Percentiles rank a stretch among this genome's conserved stretches.
These are phyloP conservation scores for Bromus sterilis DNA, from an alignment of 176 grass and related monocot genomes.

Conservation along the genomic window DNA sequence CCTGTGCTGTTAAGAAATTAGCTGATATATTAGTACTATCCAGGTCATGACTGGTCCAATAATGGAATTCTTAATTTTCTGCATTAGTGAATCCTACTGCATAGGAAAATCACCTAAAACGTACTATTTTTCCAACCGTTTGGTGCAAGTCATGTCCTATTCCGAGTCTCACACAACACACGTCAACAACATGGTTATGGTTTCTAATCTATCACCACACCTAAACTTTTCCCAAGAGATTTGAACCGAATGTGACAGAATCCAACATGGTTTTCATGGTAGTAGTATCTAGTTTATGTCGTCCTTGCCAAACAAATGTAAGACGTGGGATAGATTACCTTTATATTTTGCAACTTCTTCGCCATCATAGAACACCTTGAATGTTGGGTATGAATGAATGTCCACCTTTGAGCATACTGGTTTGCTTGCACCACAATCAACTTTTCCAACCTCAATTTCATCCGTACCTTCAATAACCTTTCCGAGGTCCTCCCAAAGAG, in stretches of 20 bases:
- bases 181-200: neutral
- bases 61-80: neutral
- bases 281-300: neutral
- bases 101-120: neutral
- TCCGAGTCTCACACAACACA: neutral
- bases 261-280: neutral
- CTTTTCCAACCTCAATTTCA: slow-evolving; percentile 92
- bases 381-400: slow-evolving; percentile 93
- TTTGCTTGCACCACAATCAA: slow-evolving; percentile 68
- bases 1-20: neutral
- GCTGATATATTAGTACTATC: neutral
- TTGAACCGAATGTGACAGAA: neutral
- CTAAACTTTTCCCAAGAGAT: neutral
- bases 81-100: neutral
- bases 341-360: slow-evolving; percentile 93
- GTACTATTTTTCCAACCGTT: neutral
- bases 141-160: neutral
- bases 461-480: slow-evolving; percentile 71
- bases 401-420: slow-evolving; percentile 83
- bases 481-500: slow-evolving; percentile 86
- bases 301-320: neutral
- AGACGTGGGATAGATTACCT: slow-evolving; percentile 32
- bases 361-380: slow-evolving; percentile 86
- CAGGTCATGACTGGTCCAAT: neutral
- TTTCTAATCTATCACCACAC: neutral